Conservation (phyloP, 768 basidiomycete genomes). For the Exsudoporus frostii region DNA sequence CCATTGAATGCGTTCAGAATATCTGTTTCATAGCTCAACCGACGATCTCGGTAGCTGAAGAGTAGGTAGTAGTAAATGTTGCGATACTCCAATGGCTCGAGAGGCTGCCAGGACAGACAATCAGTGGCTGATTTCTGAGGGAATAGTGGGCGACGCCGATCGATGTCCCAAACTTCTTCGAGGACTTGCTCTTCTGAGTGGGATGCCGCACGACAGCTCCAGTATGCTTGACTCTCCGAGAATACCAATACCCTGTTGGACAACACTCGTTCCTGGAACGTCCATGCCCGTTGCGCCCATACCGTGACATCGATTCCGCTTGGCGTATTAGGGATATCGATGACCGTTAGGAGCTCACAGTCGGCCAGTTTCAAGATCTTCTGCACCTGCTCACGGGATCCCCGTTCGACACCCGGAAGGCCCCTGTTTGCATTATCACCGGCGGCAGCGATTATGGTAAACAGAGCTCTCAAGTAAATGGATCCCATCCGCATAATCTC, state of each 20-base stretch:
- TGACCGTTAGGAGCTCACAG: constrained; percentile 11
- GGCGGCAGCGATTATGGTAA: constrained; percentile 20
- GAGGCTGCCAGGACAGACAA: neutral
- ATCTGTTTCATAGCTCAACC: constrained; percentile 14
- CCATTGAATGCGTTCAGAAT: constrained; percentile 15
- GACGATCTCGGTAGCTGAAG: constrained; percentile 6
- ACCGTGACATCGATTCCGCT: neutral
- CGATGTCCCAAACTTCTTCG: neutral
- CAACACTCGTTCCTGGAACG: constrained; percentile 18
- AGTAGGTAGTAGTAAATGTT: neutral
- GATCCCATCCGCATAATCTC: constrained; percentile 23
- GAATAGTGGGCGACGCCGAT: neutral
- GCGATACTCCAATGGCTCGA: neutral
- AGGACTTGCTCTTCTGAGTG: constrained; percentile 14
- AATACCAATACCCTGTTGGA: constrained; percentile 17
- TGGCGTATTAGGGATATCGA: neutral
- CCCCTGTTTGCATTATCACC: constrained; percentile 9
- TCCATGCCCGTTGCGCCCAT: constrained; percentile 19
- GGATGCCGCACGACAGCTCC: constrained; percentile 9
- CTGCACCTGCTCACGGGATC: constrained; percentile 6
- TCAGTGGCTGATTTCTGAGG: neutral
- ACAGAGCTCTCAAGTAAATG: constrained; percentile 16
- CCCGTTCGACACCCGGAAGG: constrained; percentile 5
- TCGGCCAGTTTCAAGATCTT: constrained; percentile 7
- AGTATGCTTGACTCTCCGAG: constrained; percentile 17